These are phyloP conservation scores for Domatiomyces catenatus DNA, from an alignment of 2,329 filamentous ascomycete genomes.

Conservation along the genomic window DNA sequence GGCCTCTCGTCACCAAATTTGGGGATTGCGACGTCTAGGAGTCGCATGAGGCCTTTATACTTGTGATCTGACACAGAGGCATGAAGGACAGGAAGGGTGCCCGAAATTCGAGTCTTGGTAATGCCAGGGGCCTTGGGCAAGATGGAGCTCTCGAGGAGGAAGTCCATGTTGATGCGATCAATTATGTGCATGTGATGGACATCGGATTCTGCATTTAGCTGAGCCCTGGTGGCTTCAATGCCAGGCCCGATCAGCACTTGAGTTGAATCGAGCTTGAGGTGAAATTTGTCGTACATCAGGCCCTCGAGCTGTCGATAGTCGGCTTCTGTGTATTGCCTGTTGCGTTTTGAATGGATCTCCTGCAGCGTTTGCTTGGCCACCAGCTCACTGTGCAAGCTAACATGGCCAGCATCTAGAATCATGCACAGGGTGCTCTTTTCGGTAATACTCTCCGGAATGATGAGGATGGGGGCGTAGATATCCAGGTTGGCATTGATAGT, in stretches of 20 bases:
- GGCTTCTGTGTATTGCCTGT: slow-evolving; percentile 69
- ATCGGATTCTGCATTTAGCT: slow-evolving; percentile 54
- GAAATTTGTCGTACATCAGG: slow-evolving; percentile 94
- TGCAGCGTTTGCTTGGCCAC: slow-evolving; percentile 82
- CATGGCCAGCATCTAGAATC: slow-evolving; percentile 91
- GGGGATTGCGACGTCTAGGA: slow-evolving; percentile 89
- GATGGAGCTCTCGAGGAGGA: slow-evolving; percentile 90
- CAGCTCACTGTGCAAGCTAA: slow-evolving; percentile 82
- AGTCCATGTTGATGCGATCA: slow-evolving; percentile 93
- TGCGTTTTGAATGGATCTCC: slow-evolving; percentile 82
- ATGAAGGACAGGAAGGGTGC: slow-evolving; percentile 80
- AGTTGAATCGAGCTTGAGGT: slow-evolving; percentile 82
- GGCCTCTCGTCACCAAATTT: slow-evolving; percentile 47
- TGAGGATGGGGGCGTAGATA: slow-evolving; percentile 87
- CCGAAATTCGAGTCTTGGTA: slow-evolving; percentile 79
- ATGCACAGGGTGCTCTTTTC: slow-evolving; percentile 67
- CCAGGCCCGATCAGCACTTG: slow-evolving; percentile 91
- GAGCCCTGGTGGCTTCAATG: slow-evolving; percentile 73
- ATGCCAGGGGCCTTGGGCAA: slow-evolving; percentile 89
- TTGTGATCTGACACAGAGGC: slow-evolving; percentile 86
- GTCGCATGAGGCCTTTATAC: slow-evolving; percentile 91
- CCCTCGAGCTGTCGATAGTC: slow-evolving; percentile 79
- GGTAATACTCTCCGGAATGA: slow-evolving; percentile 85
- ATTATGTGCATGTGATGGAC: slow-evolving; percentile 71
- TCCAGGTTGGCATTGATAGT: slow-evolving; percentile 94